phyloP scores from a whole-genome alignment of 2,329 filamentous ascomycete genomes.

The Alternaria gaisen region DNA sequence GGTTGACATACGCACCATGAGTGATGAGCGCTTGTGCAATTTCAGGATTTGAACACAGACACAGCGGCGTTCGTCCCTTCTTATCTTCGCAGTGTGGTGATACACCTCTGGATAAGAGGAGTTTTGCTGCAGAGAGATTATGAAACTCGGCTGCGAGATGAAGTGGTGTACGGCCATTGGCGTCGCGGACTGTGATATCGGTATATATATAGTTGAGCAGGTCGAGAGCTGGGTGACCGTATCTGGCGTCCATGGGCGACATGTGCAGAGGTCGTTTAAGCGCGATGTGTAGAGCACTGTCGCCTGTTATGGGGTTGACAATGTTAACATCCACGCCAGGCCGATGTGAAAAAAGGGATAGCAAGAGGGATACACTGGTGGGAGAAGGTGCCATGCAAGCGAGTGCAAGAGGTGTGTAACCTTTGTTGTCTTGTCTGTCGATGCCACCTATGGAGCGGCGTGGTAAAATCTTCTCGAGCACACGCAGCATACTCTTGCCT shows the following conservation, averaged over 20 bases:
- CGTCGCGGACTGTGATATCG: background rate
- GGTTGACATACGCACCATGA: background rate
- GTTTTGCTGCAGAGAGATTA: background rate
- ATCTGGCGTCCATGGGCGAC: background rate
- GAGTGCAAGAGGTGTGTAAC: constrained; percentile 21
- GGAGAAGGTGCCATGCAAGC: constrained; percentile 23
- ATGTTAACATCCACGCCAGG: constrained; percentile 28
- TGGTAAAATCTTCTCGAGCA: constrained; percentile 7
- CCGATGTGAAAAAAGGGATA: background rate
- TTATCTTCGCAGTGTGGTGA: background rate
- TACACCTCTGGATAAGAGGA: constrained; percentile 8
- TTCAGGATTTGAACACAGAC: background rate
- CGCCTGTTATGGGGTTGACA: constrained; percentile 9
- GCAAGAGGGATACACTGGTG: constrained; percentile 19
- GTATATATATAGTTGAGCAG: constrained; percentile 16
- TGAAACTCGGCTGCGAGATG: constrained; percentile 5
- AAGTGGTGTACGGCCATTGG: constrained; percentile 3
- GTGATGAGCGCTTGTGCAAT: background rate
- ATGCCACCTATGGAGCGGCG: background rate
- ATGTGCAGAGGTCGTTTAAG: constrained; percentile 16
- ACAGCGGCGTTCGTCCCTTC: constrained; percentile 4
- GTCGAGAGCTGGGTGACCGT: constrained; percentile 14
- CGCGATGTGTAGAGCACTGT: constrained; percentile 27
- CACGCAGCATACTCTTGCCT: background rate
- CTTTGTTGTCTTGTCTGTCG: constrained; percentile 13